Conservation (phyloP, 148 eudicot genomes). For the Rhododendron ovatum region DNA sequence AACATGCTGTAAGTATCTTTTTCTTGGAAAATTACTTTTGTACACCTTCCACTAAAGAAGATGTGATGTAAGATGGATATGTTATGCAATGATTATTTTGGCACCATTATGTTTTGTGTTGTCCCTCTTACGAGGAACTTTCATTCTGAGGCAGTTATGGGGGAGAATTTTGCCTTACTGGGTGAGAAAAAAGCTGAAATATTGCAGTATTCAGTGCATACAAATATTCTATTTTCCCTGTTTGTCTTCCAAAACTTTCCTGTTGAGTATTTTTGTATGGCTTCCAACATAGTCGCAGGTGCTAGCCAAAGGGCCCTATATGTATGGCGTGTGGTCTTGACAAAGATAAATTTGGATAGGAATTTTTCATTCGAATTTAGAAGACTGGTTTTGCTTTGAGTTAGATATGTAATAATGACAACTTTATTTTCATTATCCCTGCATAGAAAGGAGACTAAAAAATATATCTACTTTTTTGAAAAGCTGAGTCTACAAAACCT, state of each 20-base stretch:
- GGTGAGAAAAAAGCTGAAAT: neutral
- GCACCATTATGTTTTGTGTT: neutral
- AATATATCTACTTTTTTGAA: neutral
- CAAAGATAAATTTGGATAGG: neutral
- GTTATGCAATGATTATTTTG: neutral
- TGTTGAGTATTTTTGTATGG: neutral
- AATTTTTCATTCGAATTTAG: neutral
- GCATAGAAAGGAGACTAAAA: neutral
- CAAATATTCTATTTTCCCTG: neutral
- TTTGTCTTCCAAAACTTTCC: neutral
- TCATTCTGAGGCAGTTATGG: neutral
- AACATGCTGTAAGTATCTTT: constrained; percentile 86
- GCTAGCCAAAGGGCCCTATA: neutral
- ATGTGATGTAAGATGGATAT: neutral
- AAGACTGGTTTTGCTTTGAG: neutral
- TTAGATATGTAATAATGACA: neutral
- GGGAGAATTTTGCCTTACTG: neutral
- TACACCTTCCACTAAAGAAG: neutral
- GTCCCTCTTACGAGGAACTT: neutral
- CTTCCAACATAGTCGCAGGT: neutral
- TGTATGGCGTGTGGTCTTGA: neutral
- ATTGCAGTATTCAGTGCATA: neutral
- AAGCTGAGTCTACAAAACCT: neutral
- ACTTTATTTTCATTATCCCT: neutral
- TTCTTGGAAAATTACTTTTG: neutral